phyloP scores from a whole-genome alignment of 2,329 filamentous ascomycete species.

The Pseudophaeomoniella oleicola region DNA sequence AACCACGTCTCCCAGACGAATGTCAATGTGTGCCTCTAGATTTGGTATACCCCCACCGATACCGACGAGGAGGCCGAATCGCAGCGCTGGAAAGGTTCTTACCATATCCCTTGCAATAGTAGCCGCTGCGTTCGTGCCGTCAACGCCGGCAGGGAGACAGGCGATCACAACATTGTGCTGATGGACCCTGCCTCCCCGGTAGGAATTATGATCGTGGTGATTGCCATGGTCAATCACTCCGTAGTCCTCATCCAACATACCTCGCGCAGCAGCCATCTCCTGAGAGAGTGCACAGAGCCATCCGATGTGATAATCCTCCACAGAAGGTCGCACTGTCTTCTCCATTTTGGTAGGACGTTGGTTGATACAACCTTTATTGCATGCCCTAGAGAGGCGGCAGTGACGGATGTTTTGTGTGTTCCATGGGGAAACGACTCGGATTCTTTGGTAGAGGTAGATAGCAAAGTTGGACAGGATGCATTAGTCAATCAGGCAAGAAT shows the following conservation, averaged over 20 bases:
- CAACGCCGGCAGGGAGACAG: constrained; percentile 4
- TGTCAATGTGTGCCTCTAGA: constrained; percentile 5
- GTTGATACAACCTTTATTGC: no score
- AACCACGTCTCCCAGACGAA: constrained; percentile 16
- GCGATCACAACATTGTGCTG: constrained; percentile 11
- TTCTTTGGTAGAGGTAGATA: no score
- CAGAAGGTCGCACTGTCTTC: background rate
- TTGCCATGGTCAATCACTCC: background rate
- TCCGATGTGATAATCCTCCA: constrained; percentile 5
- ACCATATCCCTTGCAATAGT: constrained; percentile 7
- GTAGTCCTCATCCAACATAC: constrained; percentile 8
- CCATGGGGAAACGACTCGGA: no score
- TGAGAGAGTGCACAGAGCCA: constrained; percentile 5
- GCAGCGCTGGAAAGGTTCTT: constrained; percentile 9
- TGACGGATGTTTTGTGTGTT: no score
- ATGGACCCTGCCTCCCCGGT: constrained; percentile 7
- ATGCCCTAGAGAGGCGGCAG: no score
- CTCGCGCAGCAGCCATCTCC: constrained; percentile 6
- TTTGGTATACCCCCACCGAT: constrained; percentile 12
- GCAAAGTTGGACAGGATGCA: no score
- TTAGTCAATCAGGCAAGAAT: no score
- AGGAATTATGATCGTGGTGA: constrained; percentile 7
- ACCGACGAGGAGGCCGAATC: constrained; percentile 11
- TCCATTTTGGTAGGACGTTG: no score
- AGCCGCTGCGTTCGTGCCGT: constrained; percentile 4